Conservation (phyloP, 1,284 basidiomycete genomes). For the Rhodotorula sp. region DNA sequence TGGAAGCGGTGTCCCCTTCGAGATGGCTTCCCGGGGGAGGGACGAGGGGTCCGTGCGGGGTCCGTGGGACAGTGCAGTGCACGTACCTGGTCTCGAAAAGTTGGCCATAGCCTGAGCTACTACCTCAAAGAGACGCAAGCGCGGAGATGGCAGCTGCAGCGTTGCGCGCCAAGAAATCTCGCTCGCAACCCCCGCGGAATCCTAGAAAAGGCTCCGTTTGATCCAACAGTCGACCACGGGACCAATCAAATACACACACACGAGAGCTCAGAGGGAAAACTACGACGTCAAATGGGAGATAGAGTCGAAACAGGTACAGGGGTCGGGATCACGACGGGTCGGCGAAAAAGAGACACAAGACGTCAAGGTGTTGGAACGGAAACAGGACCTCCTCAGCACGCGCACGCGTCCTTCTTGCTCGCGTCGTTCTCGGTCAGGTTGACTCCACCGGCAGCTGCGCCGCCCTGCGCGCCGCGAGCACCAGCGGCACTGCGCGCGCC, state of each 20-base stretch:
- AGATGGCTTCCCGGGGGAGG: not conserved
- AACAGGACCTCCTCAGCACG: conserved; percentile 55
- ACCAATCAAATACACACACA: too few species aligned
- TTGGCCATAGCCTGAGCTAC: not conserved
- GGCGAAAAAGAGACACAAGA: not conserved
- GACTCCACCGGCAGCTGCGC: conserved; percentile 57
- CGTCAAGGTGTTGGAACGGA: not conserved
- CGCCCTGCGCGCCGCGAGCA: not conserved
- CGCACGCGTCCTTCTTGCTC: conserved; percentile 73
- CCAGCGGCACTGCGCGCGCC: conserved; percentile 5
- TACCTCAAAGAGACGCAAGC: too few species aligned
- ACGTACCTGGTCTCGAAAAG: conserved; percentile 4
- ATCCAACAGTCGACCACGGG: too few species aligned
- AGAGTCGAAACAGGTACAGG: not conserved
- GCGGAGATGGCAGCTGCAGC: too few species aligned
- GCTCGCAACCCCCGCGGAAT: too few species aligned
- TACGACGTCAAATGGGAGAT: not conserved
- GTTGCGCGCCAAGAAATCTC: too few species aligned
- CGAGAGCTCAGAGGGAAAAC: too few species aligned
- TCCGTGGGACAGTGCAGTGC: not conserved
- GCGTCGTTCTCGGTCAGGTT: conserved; percentile 68
- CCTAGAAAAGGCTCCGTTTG: too few species aligned
- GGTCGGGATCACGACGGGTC: not conserved
- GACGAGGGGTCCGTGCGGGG: not conserved
- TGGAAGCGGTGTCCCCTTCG: not conserved